Base-by-base conservation (phyloP, 2,329 filamentous ascomycete genomes). In the Xylaria polymorpha region DNA sequence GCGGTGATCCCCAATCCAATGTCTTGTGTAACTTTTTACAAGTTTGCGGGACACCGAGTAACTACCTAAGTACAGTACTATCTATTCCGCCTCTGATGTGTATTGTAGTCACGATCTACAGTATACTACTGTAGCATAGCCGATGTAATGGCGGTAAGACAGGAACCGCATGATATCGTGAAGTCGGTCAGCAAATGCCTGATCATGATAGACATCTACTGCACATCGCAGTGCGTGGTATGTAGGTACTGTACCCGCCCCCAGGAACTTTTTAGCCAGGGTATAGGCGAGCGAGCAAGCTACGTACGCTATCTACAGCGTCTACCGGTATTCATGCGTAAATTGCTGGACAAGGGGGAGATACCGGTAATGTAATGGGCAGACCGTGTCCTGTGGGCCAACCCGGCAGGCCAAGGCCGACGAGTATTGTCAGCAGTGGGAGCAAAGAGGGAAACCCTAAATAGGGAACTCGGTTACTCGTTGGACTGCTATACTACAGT, bases 121-220 rank as follows among this genome's bases (percentile, higher is more conserved):
- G 43, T 57, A 43, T 29, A 29, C 25, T 29, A 29, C 25, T 29
- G 25, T 29, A 4, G 25, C 25, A 29, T 29, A 29, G 55, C 35
- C 56, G 37, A 57, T 57, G 68, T 50, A 67, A 43, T 66, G 66
- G 70, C 70, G 70, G 70, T 72, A 72, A 72, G 68, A 25, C 22
- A 50, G 41, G 64, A 60, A 61, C 61, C 44, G 48, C 50, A 56
- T 43, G 53, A 29, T 55, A 35, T 55, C 41, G 56, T 55, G 37
- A 59, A 72, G 68, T 71, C 70, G 70, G 70, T 72, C 70, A 69
- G 64, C 48, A 65, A 55, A 63, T 50, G 66, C 48, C 48, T 57
- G 61, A 61, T 57, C 53, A 66, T 57, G 68, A 66, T 46, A 55
- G 39, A 37, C 32, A 20, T 50, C 46, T 61, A 22, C 7, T 14